phyloP scores from a whole-genome alignment of 306 rosid genomes.

The Casuarina glauca region DNA sequence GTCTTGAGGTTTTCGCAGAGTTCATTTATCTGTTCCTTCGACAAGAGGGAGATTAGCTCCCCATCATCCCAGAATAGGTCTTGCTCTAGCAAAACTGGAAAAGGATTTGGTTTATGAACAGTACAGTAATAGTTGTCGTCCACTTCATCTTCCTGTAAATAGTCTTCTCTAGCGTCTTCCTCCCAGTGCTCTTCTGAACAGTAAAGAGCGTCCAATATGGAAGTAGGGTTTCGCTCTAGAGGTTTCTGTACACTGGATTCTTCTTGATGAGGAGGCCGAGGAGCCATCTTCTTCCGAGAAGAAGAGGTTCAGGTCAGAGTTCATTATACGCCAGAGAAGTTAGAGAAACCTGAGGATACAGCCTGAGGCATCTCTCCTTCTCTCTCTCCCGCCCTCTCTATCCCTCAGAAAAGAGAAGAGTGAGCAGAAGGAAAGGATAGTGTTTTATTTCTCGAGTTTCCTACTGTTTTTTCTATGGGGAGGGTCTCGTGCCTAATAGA shows the following conservation, averaged over 20 bases:
- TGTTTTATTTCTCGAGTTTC: conserved; percentile 23
- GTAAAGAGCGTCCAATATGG: conserved; percentile 57
- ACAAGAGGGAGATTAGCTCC: conserved; percentile 59
- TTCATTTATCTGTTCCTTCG: conserved; percentile 47
- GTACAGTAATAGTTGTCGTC: conserved; percentile 20
- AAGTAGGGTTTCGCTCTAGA: conserved; percentile 24
- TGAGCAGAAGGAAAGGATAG: neutral
- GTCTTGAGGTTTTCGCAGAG: conserved; percentile 24
- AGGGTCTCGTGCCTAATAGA: conserved; percentile 17
- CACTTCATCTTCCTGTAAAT: conserved; percentile 26
- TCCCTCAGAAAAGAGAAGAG: neutral
- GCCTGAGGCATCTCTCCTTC: conserved; percentile 24
- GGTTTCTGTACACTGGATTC: conserved; percentile 17
- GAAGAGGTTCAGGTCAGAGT: conserved; percentile 36
- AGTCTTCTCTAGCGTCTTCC: conserved; percentile 21
- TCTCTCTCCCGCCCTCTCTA: conserved; percentile 10
- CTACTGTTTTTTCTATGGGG: conserved; percentile 2
- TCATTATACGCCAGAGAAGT: conserved; percentile 34
- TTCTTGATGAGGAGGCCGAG: conserved; percentile 4
- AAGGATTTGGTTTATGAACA: conserved; percentile 11
- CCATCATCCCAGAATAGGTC: conserved; percentile 74
- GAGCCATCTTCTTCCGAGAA: conserved; percentile 50
- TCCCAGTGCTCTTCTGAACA: conserved; percentile 75
- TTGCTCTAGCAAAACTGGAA: conserved; percentile 40
- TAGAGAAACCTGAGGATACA: conserved; percentile 14